Base-by-base conservation (phyloP, 768 basidiomycete species). In the Tylopilus felleus region DNA sequence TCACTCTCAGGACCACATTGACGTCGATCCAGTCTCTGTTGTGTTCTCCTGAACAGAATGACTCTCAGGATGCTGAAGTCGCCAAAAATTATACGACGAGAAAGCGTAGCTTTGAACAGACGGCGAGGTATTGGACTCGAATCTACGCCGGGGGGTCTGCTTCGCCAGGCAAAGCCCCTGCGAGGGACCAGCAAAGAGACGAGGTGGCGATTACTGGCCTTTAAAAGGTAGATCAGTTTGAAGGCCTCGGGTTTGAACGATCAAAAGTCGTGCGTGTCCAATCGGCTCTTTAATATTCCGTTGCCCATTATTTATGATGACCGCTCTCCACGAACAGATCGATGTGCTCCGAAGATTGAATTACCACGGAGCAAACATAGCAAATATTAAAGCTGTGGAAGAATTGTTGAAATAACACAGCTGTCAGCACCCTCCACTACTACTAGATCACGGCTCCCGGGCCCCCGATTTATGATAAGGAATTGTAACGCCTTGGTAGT, bases 31-130 rank as follows among this genome's bases (percentile, higher is more conserved):
- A 98, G 69, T 92, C 90, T 35, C 78, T 98, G 22, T 78, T 98
- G 17, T 96, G 93, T 71, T 89, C 87, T 9, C 96, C 96, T 0
- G 93, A 97, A 67, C 95, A 96, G 8, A 90, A 89, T 58, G 96
- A 98, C 66, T 95, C 95, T 0, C 95, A 98, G 73, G 96, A 98
- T 66, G 96, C 95, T 0, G 94, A 98, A 73, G 95, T 98, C 12
- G 95, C 95, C 13, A 98, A 97, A 69, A 95, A 97, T 66, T 98
- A 90, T 63, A 88, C 90, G 70, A 92, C 93, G 13, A 90, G 88
- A 68, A 87, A 87, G 68, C 73, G 75, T 23, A 86, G 88, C 63
- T 98, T 98, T 60, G 90, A 95, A 54, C 89, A 89, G 36, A 98
- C 95, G 5, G 95, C 95, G 52, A 79, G 82, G 38, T 94, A 95